These are phyloP conservation scores for Psilocybe sp. DNA, from an alignment of 768 basidiomycete species.

Conservation along the genomic window DNA sequence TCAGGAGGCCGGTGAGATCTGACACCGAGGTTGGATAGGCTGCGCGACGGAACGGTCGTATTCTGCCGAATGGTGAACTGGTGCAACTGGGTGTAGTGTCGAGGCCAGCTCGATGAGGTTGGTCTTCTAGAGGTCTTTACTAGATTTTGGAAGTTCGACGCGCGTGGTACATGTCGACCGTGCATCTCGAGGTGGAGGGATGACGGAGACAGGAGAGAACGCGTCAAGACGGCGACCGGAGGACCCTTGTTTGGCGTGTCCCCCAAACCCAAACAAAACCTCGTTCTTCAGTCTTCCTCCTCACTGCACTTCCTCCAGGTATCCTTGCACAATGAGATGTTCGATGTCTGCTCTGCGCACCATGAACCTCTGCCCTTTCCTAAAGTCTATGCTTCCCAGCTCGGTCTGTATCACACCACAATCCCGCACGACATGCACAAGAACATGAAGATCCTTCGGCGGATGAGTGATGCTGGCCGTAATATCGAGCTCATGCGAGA, in stretches of 20 bases:
- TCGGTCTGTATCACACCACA: slow-evolving; percentile 93
- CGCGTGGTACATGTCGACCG: slow-evolving; percentile 12
- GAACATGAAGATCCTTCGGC: slow-evolving; percentile 86
- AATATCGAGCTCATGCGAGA: slow-evolving; percentile 85
- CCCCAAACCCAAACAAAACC: slow-evolving; percentile 15
- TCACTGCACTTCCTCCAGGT: slow-evolving; percentile 75
- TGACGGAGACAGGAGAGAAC: slow-evolving; percentile 1
- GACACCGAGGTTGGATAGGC: slow-evolving; percentile 29
- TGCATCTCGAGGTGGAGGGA: slow-evolving; percentile 17
- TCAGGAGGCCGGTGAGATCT: slow-evolving; percentile 34
- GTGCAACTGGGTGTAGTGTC: not conserved
- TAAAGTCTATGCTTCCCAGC: slow-evolving; percentile 86
- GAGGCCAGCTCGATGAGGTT: not conserved
- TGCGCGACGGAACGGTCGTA: slow-evolving; percentile 6
- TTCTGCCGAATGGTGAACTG: not conserved
- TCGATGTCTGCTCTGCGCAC: slow-evolving; percentile 88
- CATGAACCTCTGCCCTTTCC: slow-evolving; percentile 87
- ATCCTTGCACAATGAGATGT: slow-evolving; percentile 91
- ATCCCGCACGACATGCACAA: slow-evolving; percentile 83
- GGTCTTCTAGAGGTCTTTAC: not conserved
- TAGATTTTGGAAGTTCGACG: not conserved
- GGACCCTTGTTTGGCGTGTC: slow-evolving; percentile 18
- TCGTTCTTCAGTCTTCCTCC: slow-evolving; percentile 6
- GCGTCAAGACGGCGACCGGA: slow-evolving; percentile 8
- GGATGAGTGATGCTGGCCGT: slow-evolving; percentile 79